A percentile compares a stretch with the other conserved stretches of the same genome.
phyloP scores from a whole-genome alignment of 140 eudicot species.

The Erigeron philadelphicus region DNA sequence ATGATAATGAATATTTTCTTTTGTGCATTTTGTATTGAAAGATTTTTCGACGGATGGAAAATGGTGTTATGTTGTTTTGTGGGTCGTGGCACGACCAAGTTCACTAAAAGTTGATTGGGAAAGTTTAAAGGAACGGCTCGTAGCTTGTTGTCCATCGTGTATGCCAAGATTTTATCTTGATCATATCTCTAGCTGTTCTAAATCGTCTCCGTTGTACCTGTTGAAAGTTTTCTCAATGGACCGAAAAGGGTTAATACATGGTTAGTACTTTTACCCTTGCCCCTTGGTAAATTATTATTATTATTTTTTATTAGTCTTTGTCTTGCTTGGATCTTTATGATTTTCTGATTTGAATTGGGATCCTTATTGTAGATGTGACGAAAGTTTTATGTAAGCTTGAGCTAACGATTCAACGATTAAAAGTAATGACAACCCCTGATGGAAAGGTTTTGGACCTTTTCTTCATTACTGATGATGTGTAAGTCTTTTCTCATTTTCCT shows the following conservation, averaged over 20 bases:
- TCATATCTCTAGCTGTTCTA: slow-evolving; percentile 35
- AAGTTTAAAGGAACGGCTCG: slow-evolving; percentile 55
- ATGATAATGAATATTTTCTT: slow-evolving; percentile 1
- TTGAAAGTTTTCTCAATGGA: slow-evolving; percentile 62
- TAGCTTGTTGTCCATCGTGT: slow-evolving; percentile 65
- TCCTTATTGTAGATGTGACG: slow-evolving; percentile 62
- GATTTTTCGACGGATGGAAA: slow-evolving; percentile 79
- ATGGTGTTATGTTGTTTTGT: slow-evolving; percentile 85
- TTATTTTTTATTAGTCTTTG: too few species aligned
- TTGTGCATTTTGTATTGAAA: slow-evolving; percentile 12
- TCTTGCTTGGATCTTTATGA: not conserved
- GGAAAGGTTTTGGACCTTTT: slow-evolving; percentile 80
- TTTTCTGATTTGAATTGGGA: slow-evolving; percentile 19
- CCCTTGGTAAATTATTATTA: too few species aligned
- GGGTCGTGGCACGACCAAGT: slow-evolving; percentile 60
- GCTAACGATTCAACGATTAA: slow-evolving; percentile 67
- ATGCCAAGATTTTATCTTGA: slow-evolving; percentile 45
- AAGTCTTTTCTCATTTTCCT: slow-evolving; percentile 18
- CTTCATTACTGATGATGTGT: slow-evolving; percentile 68
- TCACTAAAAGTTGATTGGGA: slow-evolving; percentile 59
- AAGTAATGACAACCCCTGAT: slow-evolving; percentile 88
- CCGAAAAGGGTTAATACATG: slow-evolving; percentile 67
- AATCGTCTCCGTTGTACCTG: slow-evolving; percentile 53
- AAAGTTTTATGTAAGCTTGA: slow-evolving; percentile 69
- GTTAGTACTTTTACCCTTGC: slow-evolving; percentile 25